Base-by-base conservation (phyloP, 75 land plant species). In the Cunninghamia lanceolata region DNA sequence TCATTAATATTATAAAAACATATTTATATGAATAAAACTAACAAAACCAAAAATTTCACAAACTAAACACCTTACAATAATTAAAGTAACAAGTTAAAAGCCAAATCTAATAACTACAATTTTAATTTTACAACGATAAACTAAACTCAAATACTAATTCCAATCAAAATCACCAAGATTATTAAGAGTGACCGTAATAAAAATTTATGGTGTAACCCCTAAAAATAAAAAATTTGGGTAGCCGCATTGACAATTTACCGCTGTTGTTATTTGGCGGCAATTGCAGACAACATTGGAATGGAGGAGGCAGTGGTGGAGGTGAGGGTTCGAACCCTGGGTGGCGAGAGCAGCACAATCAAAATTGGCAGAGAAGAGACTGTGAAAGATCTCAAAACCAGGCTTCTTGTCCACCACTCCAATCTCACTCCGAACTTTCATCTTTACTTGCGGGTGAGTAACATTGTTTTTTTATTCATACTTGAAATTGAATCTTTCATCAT, bases 361-460 rank as follows among this genome's bases (percentile, higher is more conserved):
- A 66, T 92, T n/a, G 77, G 90, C 21, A 36, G 79, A 28, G 38
- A 91, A 81, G 71, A 82, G 9, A 89, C 91, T 4, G 74, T 94
- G 13, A 78, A 82, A 8, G 92, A 95, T 17, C 86, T 96, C 63
- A 94, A 95, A 88, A 56, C 82, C 68, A 63, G n/a, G 70, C 85
- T 91, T 4, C 68, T 96, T 87, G 91, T 85, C 54, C 85, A 88
- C 32, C 85, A 86, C 1, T 86, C 88, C 82, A 74, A 85, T 71
- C 87, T 93, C 39, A 94, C 87, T 73, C 89, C 87, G 50, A 89
- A 92, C 88, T 96, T 95, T 43, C 97, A 96, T 89, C 95, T 96
- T 74, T 95, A 94, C 84, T 89, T 91, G 88, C 92, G 92, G 88
- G 99, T 89, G 84, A 70, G 86, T 54, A 4, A 45, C 66, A 54